Evolutionary conservation across 345 rosid species (phyloP).

Genomic region (Cardamine occulta): DNA sequence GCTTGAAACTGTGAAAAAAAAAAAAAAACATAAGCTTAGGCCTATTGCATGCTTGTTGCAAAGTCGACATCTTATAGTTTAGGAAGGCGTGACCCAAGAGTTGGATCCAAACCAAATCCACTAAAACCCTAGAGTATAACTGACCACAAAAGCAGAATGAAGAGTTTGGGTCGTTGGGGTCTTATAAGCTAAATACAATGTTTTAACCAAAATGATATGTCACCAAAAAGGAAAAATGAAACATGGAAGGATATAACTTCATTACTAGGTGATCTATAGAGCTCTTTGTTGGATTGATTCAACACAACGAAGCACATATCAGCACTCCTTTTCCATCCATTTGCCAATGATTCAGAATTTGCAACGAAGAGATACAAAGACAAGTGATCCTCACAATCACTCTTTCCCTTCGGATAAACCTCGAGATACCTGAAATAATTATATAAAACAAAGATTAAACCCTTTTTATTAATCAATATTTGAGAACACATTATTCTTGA

Average conservation of each 20-base stretch:
- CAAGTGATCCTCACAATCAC: neutral
- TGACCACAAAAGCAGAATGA: too few relatives aligned
- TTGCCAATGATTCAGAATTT: neutral
- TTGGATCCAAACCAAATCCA: neutral
- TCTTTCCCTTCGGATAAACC: neutral
- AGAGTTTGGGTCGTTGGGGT: too few relatives aligned
- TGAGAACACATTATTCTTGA: neutral
- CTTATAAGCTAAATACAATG: too few relatives aligned
- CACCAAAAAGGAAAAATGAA: too few relatives aligned
- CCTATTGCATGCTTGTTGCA: neutral
- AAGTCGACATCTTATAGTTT: neutral
- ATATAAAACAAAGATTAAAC: neutral
- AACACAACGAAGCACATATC: neutral
- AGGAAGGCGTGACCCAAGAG: neutral
- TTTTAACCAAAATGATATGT: neutral
- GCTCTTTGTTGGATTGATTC: neutral
- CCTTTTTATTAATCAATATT: neutral
- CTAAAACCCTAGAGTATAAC: too few relatives aligned
- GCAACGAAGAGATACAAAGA: neutral
- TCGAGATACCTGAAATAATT: neutral
- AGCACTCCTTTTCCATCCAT: neutral
- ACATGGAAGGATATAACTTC: neutral
- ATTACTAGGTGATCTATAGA: neutral
- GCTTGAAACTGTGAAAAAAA: neutral
- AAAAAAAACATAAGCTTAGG: neutral